These are phyloP conservation scores for Venustampulla echinocandica DNA, from an alignment of 495 filamentous ascomycete species.

Conservation along the genomic window DNA sequence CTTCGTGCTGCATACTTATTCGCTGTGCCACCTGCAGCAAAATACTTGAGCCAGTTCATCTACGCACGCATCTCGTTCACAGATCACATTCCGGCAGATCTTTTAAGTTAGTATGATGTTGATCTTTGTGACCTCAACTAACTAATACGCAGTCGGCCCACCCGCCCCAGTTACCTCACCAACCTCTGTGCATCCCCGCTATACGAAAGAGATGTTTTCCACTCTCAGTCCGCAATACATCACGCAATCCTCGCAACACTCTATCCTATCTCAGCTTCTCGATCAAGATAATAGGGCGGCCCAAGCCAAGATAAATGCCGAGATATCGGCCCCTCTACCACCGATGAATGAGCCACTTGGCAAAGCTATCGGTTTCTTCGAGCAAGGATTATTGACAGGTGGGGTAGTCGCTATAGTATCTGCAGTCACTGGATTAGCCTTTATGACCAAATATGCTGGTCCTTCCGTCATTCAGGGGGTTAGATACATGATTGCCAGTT, in stretches of 20 bases:
- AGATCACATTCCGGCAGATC: not conserved
- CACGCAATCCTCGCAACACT: not conserved
- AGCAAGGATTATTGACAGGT: conserved; percentile 10
- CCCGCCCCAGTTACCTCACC: not conserved
- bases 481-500: too few relatives aligned
- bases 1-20: not conserved
- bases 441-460: too few relatives aligned
- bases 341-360: not conserved
- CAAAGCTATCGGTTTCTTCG: conserved; percentile 11
- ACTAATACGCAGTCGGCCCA: not conserved
- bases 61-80: not conserved
- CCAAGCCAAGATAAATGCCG: not conserved
- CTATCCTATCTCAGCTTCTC: not conserved
- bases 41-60: not conserved
- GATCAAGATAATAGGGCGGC: not conserved
- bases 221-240: not conserved
- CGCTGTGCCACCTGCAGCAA: not conserved
- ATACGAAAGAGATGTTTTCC: not conserved
- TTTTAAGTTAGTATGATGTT: not conserved
- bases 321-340: not conserved
- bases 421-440: too few relatives aligned
- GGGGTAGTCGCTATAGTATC: too few relatives aligned
- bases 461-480: too few relatives aligned
- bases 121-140: not conserved
- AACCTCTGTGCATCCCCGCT: not conserved